Percentiles rank a stretch among this genome's conserved stretches.
These are phyloP conservation scores for Selaginella tamariscina DNA, from an alignment of 75 land plant species.

Conservation along the genomic window DNA sequence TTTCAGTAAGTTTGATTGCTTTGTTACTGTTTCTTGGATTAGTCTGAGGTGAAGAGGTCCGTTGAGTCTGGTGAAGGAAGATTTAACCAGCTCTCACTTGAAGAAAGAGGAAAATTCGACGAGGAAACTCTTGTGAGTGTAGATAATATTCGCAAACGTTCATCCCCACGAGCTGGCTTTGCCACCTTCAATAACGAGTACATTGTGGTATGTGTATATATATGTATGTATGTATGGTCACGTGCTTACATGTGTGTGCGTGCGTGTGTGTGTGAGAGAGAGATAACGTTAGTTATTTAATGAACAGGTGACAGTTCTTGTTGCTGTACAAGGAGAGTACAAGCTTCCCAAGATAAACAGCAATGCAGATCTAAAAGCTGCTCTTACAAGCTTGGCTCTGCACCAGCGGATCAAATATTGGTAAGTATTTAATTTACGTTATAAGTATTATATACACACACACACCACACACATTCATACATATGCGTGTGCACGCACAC, in stretches of 20 bases:
- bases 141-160: conserved; percentile 42
- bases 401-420: conserved; percentile 56
- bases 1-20: too few species aligned
- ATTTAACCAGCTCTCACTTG: conserved; percentile 90
- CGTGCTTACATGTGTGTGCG: too few species aligned
- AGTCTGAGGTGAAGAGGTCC: conserved; percentile 64
- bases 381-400: conserved; percentile 82
- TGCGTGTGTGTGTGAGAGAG: too few species aligned
- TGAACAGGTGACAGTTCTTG: conserved; percentile 88
- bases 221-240: too few species aligned
- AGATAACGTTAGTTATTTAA: too few species aligned
- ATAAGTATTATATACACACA: not conserved
- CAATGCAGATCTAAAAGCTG: conserved; percentile 64
- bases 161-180: conserved; percentile 17
- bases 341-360: conserved; percentile 75
- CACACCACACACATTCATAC: not conserved
- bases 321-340: conserved; percentile 86
- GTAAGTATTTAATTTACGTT: conserved; percentile 24
- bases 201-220: conserved; percentile 78
- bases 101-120: conserved; percentile 96
- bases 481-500: not conserved
- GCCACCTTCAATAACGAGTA: conserved; percentile 80
- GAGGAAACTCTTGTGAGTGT: conserved; percentile 96
- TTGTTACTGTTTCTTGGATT: too few species aligned
- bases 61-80: conserved; percentile 66